A percentile compares a stretch with the other conserved stretches of the same genome.
phyloP scores from a whole-genome alignment of 2,329 filamentous ascomycete species.

The Alternaria gansuensis region DNA sequence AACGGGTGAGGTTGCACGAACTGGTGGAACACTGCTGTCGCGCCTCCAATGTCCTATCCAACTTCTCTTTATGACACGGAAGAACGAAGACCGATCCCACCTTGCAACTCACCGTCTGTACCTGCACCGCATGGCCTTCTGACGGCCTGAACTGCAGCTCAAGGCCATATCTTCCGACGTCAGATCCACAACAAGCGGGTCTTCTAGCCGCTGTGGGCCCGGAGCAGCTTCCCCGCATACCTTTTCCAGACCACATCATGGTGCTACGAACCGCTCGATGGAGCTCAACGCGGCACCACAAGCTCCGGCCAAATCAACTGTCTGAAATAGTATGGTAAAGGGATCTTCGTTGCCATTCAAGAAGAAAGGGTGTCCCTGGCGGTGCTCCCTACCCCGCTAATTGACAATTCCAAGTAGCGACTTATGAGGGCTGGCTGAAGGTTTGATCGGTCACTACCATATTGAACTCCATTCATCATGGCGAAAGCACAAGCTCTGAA shows the following conservation, averaged over 20 bases:
- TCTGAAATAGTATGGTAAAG: slow-evolving; percentile 36
- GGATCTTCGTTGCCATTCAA: slow-evolving; percentile 18
- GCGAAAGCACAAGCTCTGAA: slow-evolving; percentile 34
- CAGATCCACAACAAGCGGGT: slow-evolving; percentile 14
- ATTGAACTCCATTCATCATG: slow-evolving; percentile 32
- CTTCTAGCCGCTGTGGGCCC: slow-evolving; percentile 36
- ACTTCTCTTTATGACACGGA: slow-evolving; percentile 34
- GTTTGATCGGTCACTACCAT: slow-evolving; percentile 4
- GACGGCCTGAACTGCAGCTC: slow-evolving; percentile 24
- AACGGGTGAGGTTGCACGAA: neutral
- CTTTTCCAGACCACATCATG: slow-evolving; percentile 29
- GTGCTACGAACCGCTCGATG: slow-evolving; percentile 38
- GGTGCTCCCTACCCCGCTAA: slow-evolving; percentile 22
- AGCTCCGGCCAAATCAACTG: slow-evolving; percentile 39
- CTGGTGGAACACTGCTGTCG: slow-evolving; percentile 10
- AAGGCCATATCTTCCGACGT: slow-evolving; percentile 33
- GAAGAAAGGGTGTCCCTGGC: slow-evolving; percentile 16
- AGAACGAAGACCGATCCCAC: slow-evolving; percentile 30
- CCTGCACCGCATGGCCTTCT: slow-evolving; percentile 23
- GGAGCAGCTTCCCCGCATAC: slow-evolving; percentile 28
- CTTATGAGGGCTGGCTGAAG: slow-evolving; percentile 12
- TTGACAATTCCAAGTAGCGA: slow-evolving; percentile 9
- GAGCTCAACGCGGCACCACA: slow-evolving; percentile 39
- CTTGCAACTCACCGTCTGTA: slow-evolving; percentile 23
- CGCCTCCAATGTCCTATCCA: slow-evolving; percentile 10